Percentiles rank a stretch among this genome's conserved stretches.
These are phyloP conservation scores for Kalmanozyma brasiliensis DNA, from an alignment of 1,284 basidiomycete species.

Conservation along the genomic window DNA sequence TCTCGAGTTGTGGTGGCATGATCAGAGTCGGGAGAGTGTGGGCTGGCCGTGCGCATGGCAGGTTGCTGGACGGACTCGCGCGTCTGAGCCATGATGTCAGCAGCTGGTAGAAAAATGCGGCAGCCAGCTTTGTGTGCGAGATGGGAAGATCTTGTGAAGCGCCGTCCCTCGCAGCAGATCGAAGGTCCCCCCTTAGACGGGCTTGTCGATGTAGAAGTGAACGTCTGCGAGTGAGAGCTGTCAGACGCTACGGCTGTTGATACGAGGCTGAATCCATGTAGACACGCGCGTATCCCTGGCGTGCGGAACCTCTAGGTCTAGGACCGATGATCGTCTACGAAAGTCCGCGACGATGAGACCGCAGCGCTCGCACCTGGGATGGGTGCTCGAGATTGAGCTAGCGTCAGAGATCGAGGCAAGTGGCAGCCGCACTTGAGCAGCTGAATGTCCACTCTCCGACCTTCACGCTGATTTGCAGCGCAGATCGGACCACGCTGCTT, in stretches of 20 bases:
- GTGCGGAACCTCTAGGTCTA: constrained; percentile 31
- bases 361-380: not conserved
- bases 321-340: constrained; percentile 18
- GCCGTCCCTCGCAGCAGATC: not conserved
- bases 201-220: not conserved
- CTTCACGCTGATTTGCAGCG: too few species aligned
- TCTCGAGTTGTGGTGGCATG: not conserved
- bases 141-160: not conserved
- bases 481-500: too few species aligned
- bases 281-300: constrained; percentile 26
- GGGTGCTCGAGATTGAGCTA: too few species aligned
- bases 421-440: too few species aligned
- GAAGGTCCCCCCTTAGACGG: not conserved
- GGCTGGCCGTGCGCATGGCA: constrained; percentile 7
- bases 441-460: too few species aligned
- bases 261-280: constrained; percentile 1
- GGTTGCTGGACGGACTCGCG: constrained; percentile 7
- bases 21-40: constrained; percentile 3
- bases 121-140: not conserved
- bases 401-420: too few species aligned
- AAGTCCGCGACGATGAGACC: not conserved
- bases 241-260: too few species aligned
- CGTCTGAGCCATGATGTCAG: constrained; percentile 16
- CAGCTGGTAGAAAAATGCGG: not conserved
- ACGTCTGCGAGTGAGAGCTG: not conserved